Evolutionary conservation across 371 early-diverging fungal species (phyloP).

Genomic region (Cokeromyces recurvatus): DNA sequence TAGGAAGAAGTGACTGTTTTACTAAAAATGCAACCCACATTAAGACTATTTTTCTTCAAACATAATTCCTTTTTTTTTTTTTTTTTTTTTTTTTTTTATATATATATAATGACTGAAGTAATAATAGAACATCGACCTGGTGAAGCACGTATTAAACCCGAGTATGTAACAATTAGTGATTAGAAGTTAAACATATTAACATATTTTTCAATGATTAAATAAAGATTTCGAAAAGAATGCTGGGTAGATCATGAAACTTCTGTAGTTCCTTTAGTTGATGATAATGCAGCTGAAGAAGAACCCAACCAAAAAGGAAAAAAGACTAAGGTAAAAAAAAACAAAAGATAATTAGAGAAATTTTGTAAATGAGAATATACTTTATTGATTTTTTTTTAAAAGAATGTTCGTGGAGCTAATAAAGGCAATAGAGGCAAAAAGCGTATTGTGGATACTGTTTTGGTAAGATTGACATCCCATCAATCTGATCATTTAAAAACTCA

Average conservation of each 20-base stretch:
- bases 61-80: no score
- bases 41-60: no score
- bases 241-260: slow-evolving; percentile 33
- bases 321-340: no score
- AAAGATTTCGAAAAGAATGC: slow-evolving; percentile 36
- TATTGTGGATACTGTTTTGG: slow-evolving; percentile 30
- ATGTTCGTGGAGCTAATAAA: slow-evolving; percentile 32
- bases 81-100: no score
- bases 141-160: slow-evolving; percentile 21
- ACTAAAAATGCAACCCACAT: no score
- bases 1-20: no score
- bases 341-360: not conserved
- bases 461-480: not conserved
- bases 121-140: slow-evolving; percentile 6
- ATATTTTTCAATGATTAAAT: not conserved
- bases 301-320: slow-evolving; percentile 17
- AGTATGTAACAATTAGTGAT: slow-evolving; percentile 7
- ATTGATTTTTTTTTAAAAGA: slow-evolving; percentile 1
- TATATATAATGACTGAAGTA: no score
- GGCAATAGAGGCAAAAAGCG: slow-evolving; percentile 39
- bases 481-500: not conserved
- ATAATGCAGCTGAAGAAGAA: slow-evolving; percentile 19
- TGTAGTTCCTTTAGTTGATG: slow-evolving; percentile 16
- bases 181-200: not conserved
- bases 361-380: not conserved